phyloP scores from a whole-genome alignment of 2,329 filamentous ascomycete genomes.

The Trichoderma koningiopsis region DNA sequence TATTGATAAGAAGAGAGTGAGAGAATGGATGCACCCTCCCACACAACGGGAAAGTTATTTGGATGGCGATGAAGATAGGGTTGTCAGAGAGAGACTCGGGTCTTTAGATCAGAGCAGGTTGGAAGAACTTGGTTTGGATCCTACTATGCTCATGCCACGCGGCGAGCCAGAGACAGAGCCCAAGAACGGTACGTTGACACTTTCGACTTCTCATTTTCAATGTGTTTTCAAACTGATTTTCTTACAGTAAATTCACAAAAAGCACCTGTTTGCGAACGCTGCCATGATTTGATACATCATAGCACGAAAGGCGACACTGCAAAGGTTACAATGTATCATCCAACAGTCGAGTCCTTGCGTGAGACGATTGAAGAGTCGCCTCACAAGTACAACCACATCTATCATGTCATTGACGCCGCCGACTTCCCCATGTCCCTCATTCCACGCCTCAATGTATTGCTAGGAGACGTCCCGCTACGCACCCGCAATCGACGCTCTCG shows the following conservation, averaged over 20 bases:
- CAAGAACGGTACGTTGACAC: constrained; percentile 15
- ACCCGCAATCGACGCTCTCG: constrained; percentile 79
- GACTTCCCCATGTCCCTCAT: constrained; percentile 96
- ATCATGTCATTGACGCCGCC: constrained; percentile 91
- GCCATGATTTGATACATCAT: constrained; percentile 80
- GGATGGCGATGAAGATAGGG: constrained; percentile 44
- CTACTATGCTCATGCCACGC: constrained; percentile 42
- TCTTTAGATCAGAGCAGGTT: constrained; percentile 47
- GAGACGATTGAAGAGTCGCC: constrained; percentile 87
- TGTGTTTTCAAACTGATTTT: background rate
- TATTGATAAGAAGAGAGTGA: constrained; percentile 53
- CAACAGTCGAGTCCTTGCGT: constrained; percentile 76
- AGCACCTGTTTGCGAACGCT: constrained; percentile 78
- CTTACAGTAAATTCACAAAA: constrained; percentile 32
- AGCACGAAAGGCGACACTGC: constrained; percentile 54
- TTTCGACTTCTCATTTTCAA: background rate
- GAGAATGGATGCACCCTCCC: constrained; percentile 45
- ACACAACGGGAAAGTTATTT: constrained; percentile 26
- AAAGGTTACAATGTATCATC: constrained; percentile 70
- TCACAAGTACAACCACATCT: constrained; percentile 89
- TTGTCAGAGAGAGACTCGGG: constrained; percentile 51
- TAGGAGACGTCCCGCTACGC: constrained; percentile 73
- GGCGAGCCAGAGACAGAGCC: constrained; percentile 30
- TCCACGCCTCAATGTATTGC: constrained; percentile 69
- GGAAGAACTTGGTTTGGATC: constrained; percentile 50